Base-by-base conservation (phyloP, 2,329 filamentous ascomycete genomes). In the Neofusicoccum parvum region DNA sequence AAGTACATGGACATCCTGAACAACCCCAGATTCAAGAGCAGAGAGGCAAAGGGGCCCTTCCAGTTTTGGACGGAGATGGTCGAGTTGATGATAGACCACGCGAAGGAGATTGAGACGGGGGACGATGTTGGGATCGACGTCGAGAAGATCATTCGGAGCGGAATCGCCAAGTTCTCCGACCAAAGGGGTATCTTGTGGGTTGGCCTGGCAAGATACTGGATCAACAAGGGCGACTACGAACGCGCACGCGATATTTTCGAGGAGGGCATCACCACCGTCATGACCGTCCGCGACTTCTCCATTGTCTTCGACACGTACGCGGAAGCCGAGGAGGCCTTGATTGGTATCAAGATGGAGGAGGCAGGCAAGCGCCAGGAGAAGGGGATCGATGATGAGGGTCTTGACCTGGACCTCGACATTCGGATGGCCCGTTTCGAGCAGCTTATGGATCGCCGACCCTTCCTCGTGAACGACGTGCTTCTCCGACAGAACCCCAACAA, bases 21-120 rank as follows among this genome's bases (percentile, higher is more conserved):
- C 81, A 94, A 97, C 72, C 87, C 91, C 3, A 89, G 89, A 41
- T 98, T 99, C 79, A 87, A 88, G 75, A 98, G 94, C 80, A 97
- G 96, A 79, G 89, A 95, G 70, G 92, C 92, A 67, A 97, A 97
- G 79, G 94, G 95, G 0, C 92, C 94, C 68, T 99, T 96, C 76
- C 93, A 99, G 78, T 85, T 99, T 56, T 99, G 95, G 95, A 95
- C 88, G 69, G 95, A 99, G 76, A 96, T 99, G 92, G 89, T 98
- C 41, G 95, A 99, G 73, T 78, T 98, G 69, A 83, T 99, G 51
- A 96, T 99, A 49, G 91, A 91, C 67, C 92, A 97, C 76, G 95
- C 95, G 3, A 90, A 90, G 71, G 88, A 96, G 48, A 88, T 99
- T 56, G 88, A 95, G 72, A 91, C 92, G 5, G 89, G 90, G 14